A percentile compares a stretch with the other conserved stretches of the same genome.
Conservation (phyloP, 352 stramenopile genomes). For the Phytophthora fragariaefolia region DNA sequence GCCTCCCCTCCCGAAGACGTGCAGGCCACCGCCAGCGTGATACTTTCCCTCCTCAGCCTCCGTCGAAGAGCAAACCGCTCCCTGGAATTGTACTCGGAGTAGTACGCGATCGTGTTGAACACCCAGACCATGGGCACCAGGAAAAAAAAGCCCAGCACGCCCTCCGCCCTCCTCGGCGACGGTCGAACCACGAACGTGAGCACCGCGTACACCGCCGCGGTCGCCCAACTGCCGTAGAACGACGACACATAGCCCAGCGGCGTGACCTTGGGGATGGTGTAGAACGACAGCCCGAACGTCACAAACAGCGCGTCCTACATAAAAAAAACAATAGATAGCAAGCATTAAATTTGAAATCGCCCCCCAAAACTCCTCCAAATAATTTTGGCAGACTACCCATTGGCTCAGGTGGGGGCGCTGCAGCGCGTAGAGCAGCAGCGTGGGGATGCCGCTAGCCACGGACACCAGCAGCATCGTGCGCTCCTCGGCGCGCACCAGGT, state of each 20-base stretch:
- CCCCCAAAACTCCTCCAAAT: too few relatives aligned
- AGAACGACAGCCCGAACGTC: constrained; percentile 86
- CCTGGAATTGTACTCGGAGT: constrained; percentile 84
- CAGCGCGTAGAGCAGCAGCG: constrained; percentile 68
- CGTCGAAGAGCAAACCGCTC: constrained; percentile 79
- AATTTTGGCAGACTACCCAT: constrained; percentile 81
- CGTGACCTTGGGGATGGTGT: constrained; percentile 87
- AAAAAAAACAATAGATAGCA: constrained; percentile 5
- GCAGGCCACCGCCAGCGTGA: constrained; percentile 73
- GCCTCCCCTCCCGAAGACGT: constrained; percentile 46
- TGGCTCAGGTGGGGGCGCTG: constrained; percentile 79
- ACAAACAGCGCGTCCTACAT: constrained; percentile 80
- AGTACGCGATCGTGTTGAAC: constrained; percentile 89
- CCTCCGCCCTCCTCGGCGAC: constrained; percentile 49
- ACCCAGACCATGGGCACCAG: constrained; percentile 77
- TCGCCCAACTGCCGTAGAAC: constrained; percentile 75
- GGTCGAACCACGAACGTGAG: constrained; percentile 67
- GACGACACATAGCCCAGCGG: constrained; percentile 80
- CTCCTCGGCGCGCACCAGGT: constrained; percentile 70
- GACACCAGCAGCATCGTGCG: constrained; percentile 78
- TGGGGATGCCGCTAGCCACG: constrained; percentile 74
- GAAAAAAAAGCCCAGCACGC: constrained; percentile 72
- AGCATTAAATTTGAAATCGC: neutral
- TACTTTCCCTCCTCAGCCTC: constrained; percentile 76
- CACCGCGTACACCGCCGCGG: constrained; percentile 56